Conservation (phyloP, 2,329 filamentous ascomycete species). For the Calonectria pseudoreteaudii region DNA sequence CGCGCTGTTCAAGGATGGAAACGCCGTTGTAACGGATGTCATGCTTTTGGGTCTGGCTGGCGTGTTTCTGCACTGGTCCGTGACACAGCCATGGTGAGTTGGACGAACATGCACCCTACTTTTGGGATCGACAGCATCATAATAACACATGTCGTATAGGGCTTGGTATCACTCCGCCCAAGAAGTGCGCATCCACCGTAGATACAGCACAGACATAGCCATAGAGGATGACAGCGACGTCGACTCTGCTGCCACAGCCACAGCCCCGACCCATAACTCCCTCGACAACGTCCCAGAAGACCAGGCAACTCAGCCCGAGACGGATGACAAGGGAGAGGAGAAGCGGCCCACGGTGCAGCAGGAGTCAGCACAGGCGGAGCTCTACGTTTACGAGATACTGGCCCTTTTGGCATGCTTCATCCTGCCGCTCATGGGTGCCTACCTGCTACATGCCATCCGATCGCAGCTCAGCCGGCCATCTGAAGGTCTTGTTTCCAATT, state of each 20-base stretch:
- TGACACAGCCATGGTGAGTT: constrained; percentile 86
- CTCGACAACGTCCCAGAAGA: constrained; percentile 60
- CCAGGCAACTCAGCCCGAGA: constrained; percentile 36
- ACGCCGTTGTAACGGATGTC: constrained; percentile 84
- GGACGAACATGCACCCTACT: constrained; percentile 1
- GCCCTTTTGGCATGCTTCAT: constrained; percentile 84
- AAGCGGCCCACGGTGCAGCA: constrained; percentile 38
- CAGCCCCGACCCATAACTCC: constrained; percentile 30
- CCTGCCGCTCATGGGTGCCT: constrained; percentile 83
- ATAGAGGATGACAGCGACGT: constrained; percentile 60
- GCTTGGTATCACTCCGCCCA: constrained; percentile 80
- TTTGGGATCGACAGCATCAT: not conserved
- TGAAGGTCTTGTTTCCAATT: constrained; percentile 89
- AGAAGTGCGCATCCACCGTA: constrained; percentile 66
- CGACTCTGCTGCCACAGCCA: constrained; percentile 45
- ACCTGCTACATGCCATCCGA: constrained; percentile 84
- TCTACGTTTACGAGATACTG: constrained; percentile 79
- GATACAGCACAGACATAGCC: constrained; percentile 53
- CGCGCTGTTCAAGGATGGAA: constrained; percentile 86
- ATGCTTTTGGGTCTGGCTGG: constrained; percentile 83
- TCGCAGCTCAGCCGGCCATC: constrained; percentile 84
- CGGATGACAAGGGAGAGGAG: constrained; percentile 26
- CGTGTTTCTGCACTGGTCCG: constrained; percentile 92
- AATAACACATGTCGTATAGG: constrained; percentile 27
- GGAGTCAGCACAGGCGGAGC: constrained; percentile 66